Evolutionary conservation across 1,284 basidiomycete species (phyloP).

Genomic region (Irpex sp.): DNA sequence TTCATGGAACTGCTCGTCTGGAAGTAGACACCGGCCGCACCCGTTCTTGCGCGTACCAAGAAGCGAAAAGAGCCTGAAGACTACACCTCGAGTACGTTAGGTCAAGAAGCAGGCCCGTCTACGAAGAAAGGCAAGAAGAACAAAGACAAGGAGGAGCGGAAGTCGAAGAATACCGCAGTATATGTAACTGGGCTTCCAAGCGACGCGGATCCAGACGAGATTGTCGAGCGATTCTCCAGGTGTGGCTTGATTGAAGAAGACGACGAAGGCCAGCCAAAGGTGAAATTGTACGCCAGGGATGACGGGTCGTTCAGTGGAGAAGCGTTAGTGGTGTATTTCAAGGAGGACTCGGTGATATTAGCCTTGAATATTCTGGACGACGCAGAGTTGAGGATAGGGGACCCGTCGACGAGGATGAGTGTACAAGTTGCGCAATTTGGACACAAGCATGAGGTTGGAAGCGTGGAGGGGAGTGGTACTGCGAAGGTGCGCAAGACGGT

Average conservation of each 20-base stretch:
- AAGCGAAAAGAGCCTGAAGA: conserved; percentile 80
- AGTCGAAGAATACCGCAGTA: conserved; percentile 88
- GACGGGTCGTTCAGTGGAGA: conserved; percentile 94
- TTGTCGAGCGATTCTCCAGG: conserved; percentile 81
- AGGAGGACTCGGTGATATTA: conserved; percentile 89
- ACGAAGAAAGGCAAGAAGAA: conserved; percentile 63
- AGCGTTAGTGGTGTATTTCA: conserved; percentile 95
- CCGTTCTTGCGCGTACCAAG: conserved; percentile 77
- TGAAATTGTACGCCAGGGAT: conserved; percentile 92
- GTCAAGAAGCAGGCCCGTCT: conserved; percentile 43
- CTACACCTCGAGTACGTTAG: conserved; percentile 59
- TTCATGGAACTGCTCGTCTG: neutral
- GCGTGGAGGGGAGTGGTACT: conserved; percentile 31
- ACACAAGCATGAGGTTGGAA: conserved; percentile 47
- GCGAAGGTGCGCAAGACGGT: conserved; percentile 67
- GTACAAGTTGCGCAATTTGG: conserved; percentile 86
- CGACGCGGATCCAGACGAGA: conserved; percentile 73
- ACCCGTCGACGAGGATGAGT: conserved; percentile 69
- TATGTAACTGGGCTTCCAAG: conserved; percentile 86
- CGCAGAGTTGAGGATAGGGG: conserved; percentile 85
- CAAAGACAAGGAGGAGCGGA: conserved; percentile 40
- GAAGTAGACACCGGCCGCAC: conserved; percentile 75
- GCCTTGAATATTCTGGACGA: conserved; percentile 90
- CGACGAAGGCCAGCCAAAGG: conserved; percentile 80
- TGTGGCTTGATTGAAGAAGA: conserved; percentile 94